Base-by-base conservation (phyloP, 1,284 basidiomycete species). In the Rhizoctonia solani region DNA sequence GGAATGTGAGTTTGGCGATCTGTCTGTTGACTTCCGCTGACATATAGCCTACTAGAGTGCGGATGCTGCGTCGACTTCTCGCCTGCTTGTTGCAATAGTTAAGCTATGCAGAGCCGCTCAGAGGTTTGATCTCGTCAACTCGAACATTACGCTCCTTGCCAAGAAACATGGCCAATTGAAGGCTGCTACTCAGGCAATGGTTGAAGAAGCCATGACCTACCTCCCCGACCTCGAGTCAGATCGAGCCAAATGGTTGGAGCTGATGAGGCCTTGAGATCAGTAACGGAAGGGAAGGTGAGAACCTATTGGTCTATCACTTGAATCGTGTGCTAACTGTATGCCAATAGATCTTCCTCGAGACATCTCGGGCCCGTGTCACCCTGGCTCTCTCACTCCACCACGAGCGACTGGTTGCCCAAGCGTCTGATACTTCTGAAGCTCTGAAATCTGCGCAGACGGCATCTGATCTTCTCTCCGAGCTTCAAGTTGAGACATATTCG, bases 91-190 rank as follows among this genome's bases (percentile, higher is more conserved):
- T 74, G 82, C 88, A 34, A 83, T 91, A 67, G 79, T 86, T 27
- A 83, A 88, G 71, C 82, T 93, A 69, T 84, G 84, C 70, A 93
- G 93, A 76, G 81, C 89, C 70, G 85, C 86, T 23, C 84, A 82
- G 66, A 83, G 95, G 73, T 87, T 87, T 73, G 77, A 82, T 27
- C 80, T 86, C 30, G 81, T 97, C 67, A 95, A 93, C 75, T 80
- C 83, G 5, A 89, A 86, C 70, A 83, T 97, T 67, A 85, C 82
- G 25, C 70, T 87, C 16, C 80, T 98, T 71, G 89, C 88, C 78
- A 98, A 97, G 84, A 99, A 98, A 77, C 97, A 99, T 78, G 97
- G 97, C 0, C 97, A 99, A 76, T 81, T 99, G 70, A 97, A 98
- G 76, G 90, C 86, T 69, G 90, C 89, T 0, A 88, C 95, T 25